These are phyloP conservation scores for Leptomonas pyrrhocoris DNA, from an alignment of 208 protist genomes.

Conservation along the genomic window DNA sequence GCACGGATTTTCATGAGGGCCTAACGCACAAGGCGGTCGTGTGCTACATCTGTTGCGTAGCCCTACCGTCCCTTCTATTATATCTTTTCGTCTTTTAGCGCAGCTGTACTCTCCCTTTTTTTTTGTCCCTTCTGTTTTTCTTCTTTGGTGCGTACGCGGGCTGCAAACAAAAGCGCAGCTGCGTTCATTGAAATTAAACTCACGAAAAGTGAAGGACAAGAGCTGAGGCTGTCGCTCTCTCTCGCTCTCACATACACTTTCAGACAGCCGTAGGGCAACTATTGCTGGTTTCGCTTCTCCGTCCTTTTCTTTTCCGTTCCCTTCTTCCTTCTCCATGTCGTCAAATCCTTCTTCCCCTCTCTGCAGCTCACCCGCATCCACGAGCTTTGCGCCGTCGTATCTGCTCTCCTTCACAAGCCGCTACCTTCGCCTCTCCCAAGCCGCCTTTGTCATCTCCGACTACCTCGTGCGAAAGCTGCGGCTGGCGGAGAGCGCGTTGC, in stretches of 20 bases:
- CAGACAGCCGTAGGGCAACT: too few relatives aligned
- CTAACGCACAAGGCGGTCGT: too few relatives aligned
- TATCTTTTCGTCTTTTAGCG: not conserved
- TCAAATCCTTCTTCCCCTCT: slow-evolving; percentile 28
- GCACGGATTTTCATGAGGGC: too few relatives aligned
- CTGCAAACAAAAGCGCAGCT: not conserved
- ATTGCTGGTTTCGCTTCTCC: too few relatives aligned
- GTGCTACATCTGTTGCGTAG: too few relatives aligned
- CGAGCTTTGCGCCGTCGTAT: slow-evolving; percentile 26
- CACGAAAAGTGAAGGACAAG: too few relatives aligned
- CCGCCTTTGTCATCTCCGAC: slow-evolving; percentile 74
- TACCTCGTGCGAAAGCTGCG: slow-evolving; percentile 65
- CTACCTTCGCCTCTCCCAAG: slow-evolving; percentile 59
- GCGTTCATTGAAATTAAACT: too few relatives aligned
- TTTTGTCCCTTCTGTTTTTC: not conserved
- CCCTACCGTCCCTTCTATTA: too few relatives aligned
- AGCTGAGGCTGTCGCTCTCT: too few relatives aligned
- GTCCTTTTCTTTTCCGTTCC: not conserved
- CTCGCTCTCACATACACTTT: too few relatives aligned
- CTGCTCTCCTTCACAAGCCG: slow-evolving; percentile 44
- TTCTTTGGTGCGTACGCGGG: too few relatives aligned
- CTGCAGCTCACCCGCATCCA: slow-evolving; percentile 28
- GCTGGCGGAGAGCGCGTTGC: slow-evolving; percentile 60
- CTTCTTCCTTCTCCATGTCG: slow-evolving; percentile 5
- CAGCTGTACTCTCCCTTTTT: not conserved